phyloP scores from a whole-genome alignment of 805 yeast genomes.

The Spathaspora arborariae region DNA sequence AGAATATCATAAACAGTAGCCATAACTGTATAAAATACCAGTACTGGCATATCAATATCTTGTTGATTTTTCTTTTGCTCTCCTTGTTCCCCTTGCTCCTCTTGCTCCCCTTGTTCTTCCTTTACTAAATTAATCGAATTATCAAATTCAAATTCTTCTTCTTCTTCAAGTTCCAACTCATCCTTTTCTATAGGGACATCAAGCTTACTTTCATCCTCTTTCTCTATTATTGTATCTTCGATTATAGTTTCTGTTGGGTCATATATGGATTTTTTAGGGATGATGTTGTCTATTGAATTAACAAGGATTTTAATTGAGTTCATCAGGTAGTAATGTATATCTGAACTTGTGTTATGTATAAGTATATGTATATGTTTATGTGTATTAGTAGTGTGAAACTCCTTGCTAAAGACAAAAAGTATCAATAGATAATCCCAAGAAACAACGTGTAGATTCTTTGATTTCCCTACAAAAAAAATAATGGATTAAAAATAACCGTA shows the following conservation, averaged over 20 bases:
- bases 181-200: conserved; percentile 2
- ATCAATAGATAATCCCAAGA: background rate
- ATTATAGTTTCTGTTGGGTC: background rate
- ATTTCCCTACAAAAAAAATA: background rate
- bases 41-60: background rate
- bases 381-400: too few relatives aligned
- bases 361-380: too few relatives aligned
- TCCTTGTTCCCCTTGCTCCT: background rate
- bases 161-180: conserved; percentile 3
- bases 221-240: background rate
- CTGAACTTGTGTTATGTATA: background rate
- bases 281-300: conserved; percentile 27
- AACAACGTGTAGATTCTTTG: background rate
- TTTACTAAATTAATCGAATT: background rate
- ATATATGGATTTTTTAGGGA: conserved; percentile 10
- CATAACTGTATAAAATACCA: conserved; percentile 1
- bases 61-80: background rate
- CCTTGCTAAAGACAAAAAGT: background rate
- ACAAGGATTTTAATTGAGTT: conserved; percentile 33
- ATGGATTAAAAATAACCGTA: background rate
- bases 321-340: conserved; percentile 15
- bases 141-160: background rate
- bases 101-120: background rate
- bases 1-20: conserved; percentile 4
- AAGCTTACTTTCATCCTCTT: background rate